Evolutionary conservation across 768 basidiomycete species (phyloP).

Genomic region (Kondoa subrosea): DNA sequence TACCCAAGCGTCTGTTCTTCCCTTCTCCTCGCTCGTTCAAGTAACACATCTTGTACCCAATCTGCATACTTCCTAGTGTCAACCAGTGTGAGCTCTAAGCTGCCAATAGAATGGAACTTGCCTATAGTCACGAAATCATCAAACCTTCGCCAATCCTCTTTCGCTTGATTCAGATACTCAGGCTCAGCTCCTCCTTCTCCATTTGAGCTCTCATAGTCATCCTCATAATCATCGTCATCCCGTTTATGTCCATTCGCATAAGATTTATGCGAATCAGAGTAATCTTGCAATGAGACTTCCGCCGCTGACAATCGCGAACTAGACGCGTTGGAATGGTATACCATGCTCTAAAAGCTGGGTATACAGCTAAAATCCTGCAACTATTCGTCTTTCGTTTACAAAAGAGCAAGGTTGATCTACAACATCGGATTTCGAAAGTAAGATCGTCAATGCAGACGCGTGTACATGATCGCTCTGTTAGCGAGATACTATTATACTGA

Average conservation of each 20-base stretch:
- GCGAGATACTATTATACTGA: no score
- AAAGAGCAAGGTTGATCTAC: no score
- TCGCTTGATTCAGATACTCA: constrained; percentile 7
- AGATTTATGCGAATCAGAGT: background rate
- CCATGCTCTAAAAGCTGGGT: background rate
- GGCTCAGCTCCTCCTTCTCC: background rate
- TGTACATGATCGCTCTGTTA: no score
- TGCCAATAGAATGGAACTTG: constrained; percentile 37
- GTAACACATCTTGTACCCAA: constrained; percentile 89
- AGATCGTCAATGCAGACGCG: no score
- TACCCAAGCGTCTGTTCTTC: constrained; percentile 2
- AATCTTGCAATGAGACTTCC: background rate
- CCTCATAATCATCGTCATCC: background rate
- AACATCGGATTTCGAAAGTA: no score
- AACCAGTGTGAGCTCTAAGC: no score
- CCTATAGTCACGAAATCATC: constrained; percentile 92
- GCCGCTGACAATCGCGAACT: background rate
- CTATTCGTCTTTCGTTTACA: no score
- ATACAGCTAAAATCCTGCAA: no score
- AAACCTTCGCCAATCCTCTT: constrained; percentile 44
- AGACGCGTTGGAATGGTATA: background rate
- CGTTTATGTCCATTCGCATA: constrained; percentile 5
- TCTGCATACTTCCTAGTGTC: constrained; percentile 35
- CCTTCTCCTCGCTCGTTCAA: constrained; percentile 60
- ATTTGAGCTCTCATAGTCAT: constrained; percentile 5